Evolutionary conservation across 1,139 yeast genomes (phyloP), one percentile per base, ranked within the genome.

Genomic region (Yamadazyma trypodendri): DNA sequence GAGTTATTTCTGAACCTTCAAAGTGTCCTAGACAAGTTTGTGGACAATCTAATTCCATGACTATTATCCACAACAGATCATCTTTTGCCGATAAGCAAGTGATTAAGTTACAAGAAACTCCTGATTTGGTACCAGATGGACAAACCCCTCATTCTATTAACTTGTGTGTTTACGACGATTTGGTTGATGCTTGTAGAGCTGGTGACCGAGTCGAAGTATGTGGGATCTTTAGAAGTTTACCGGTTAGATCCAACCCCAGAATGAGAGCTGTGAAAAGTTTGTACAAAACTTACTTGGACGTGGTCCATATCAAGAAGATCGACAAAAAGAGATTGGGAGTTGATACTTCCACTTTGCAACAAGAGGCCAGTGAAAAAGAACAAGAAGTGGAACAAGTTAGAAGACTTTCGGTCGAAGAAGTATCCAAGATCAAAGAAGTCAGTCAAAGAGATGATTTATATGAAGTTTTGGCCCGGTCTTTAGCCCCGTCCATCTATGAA

Each of bases 61-160:
- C 84, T 43, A 68, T 92, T 40, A 77, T 92, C 17, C 98, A 92
- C 63, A 92, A 92, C 58, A 76, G 98, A 52, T 85, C 95, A 23
- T 78, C 88, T 1, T 92, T 92, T 65, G 94, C 95, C 22, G 97
- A 92, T 60, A 92, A 90, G 57, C 99, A 92, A 61, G 92, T 92
- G 25, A 81, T 92, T 46, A 87, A 88, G 55, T 68, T 92, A 33
- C 99, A 92, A 61, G 99, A 92, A 61, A 92, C 98, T 0, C 99
- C 98, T 0, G 98, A 92, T 60, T 72, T 81, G 46, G 96, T 92
- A n/a, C 98, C 98, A 2, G 98, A 88, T 64, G 99, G 99, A 15
- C 98, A 92, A 62, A 92, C 98, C 3, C 98, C 99, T 2, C 98
- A 92, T 58, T 84, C 97, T 10, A 88, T 92, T 39, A 88, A 96